Base-by-base conservation (phyloP, 805 yeast genomes). In the Yamadazyma kitorensis region DNA sequence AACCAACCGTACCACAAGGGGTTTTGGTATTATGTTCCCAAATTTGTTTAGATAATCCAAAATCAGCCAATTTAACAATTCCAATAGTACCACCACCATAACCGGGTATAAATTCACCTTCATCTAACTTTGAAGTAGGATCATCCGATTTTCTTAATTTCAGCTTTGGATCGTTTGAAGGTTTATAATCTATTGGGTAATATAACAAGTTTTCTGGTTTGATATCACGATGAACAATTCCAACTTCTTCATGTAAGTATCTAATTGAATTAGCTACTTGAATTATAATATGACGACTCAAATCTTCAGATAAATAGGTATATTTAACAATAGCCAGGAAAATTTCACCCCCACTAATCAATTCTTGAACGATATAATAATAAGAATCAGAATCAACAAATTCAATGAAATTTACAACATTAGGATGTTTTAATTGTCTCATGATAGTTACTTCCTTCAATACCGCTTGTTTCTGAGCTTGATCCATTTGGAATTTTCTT, bases 1-100 rank as follows among this genome's bases (percentile, higher is more conserved):
- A 93, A 3, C 98, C 98, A 12, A 93, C 96, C 1, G 98, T 93
- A 33, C 98, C 98, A 63, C 98, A 93, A 0, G 98, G 98, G 0
- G 98, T 93, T 72, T 87, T 86, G 15, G 97, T 86, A 49, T 85
- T 85, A 31, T 81, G 75, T 51, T 83, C 86, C 80, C 88, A 83
- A 20, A 91, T 79, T 53, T 88, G 86, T 59, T 93, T 93, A 3
- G 96, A 86, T 13, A 93, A 66, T 0, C 98, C 98, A 61, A 93
- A 93, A 59, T 93, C 98, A 1, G 98, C 98, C 33, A 93, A 67
- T 57, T 91, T 91, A 21, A 93, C 88, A 11, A 65, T 49, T 6
- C 98, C 98, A 46, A 93, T 83, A 10, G 89, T 86, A 35, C 96
- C 98, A 29, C 94, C 95, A 21, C 98, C 98, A 14, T 85, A 64